Conservation (phyloP, 352 stramenopile genomes). For the Phytophthora melonis region DNA sequence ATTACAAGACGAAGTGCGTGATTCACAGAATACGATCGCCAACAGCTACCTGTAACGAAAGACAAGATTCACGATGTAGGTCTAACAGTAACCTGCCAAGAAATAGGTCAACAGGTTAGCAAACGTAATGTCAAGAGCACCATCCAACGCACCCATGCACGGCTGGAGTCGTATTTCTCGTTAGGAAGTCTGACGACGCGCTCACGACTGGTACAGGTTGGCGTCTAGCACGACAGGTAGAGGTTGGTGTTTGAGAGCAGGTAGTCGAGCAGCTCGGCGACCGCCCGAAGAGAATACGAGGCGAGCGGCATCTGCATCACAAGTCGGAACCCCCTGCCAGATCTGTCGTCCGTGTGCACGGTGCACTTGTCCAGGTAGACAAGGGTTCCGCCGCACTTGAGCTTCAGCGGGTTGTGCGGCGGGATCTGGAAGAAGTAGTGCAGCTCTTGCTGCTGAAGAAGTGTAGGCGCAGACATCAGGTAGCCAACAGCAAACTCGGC, state of each 20-base stretch:
- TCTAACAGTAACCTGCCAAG: not conserved
- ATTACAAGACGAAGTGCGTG: constrained; percentile 40
- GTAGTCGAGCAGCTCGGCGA: constrained; percentile 46
- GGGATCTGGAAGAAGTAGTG: constrained; percentile 46
- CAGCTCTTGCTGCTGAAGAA: constrained; percentile 37
- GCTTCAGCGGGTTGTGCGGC: constrained; percentile 41
- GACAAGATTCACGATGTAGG: no score
- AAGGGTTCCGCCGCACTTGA: constrained; percentile 26
- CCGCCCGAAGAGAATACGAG: constrained; percentile 22
- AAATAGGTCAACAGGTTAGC: not conserved
- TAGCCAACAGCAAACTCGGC: constrained; percentile 41
- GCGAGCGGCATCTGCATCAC: constrained; percentile 33
- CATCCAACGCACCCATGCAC: not conserved
- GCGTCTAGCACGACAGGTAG: constrained; percentile 29
- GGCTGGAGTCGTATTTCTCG: not conserved
- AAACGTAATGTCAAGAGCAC: constrained; percentile 2
- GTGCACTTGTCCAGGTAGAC: constrained; percentile 34
- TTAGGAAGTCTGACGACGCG: not conserved
- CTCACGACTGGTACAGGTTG: constrained; percentile 25
- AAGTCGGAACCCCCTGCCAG: constrained; percentile 31
- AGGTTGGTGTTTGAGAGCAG: constrained; percentile 14
- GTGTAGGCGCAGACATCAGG: constrained; percentile 23
- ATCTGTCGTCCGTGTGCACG: constrained; percentile 25
- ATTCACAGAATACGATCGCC: constrained; percentile 46
- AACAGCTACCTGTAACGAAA: constrained; percentile 46